phyloP scores from a whole-genome alignment of 345 rosid species.

The Eucalyptus sp. region DNA sequence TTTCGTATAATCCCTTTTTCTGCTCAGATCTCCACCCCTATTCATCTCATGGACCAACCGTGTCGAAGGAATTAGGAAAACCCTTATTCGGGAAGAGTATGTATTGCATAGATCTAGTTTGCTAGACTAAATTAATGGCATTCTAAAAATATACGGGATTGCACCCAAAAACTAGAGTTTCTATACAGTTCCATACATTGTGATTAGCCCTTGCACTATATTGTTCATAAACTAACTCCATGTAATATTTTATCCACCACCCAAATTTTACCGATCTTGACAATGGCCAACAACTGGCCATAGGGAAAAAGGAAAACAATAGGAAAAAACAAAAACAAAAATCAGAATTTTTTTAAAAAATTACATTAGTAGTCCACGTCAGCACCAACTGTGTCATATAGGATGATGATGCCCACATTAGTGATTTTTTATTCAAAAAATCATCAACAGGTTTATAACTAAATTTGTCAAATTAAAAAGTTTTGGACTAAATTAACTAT shows the following conservation, averaged over 20 bases:
- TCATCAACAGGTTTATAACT: background rate
- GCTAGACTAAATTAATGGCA: background rate
- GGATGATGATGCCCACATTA: background rate
- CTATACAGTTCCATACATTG: background rate
- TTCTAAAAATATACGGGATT: background rate
- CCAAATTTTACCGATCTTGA: background rate
- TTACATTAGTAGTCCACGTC: background rate
- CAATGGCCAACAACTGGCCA: background rate
- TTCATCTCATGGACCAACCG: background rate
- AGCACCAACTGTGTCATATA: background rate
- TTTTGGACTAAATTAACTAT: background rate
- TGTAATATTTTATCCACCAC: background rate
- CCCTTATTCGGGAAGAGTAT: background rate
- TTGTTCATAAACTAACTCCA: background rate
- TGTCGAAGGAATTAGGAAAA: background rate
- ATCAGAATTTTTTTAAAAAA: accelerated
- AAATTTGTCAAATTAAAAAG: background rate
- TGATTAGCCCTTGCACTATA: background rate
- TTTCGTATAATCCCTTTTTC: background rate
- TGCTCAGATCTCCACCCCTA: background rate
- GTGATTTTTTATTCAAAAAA: background rate
- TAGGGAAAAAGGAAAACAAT: background rate
- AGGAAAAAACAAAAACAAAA: background rate
- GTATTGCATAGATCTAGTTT: background rate
- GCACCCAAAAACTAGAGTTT: background rate